Conservation (phyloP, 75 land plant genomes). For the Cryptomeria japonica region DNA sequence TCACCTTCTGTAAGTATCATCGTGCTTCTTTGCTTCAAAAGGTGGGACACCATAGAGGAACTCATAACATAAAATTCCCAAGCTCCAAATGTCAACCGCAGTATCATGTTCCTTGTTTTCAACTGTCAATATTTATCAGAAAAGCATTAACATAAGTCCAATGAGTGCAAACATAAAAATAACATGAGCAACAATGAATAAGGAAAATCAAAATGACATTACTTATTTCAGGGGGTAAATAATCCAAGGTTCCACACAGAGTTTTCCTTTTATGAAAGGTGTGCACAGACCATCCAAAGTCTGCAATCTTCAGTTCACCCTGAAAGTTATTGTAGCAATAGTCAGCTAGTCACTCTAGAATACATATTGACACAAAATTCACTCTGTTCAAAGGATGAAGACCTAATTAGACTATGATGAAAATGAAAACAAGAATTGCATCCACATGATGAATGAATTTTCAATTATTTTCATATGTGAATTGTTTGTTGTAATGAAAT, state of each 20-base stretch:
- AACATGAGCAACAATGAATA: background rate
- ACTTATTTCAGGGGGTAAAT: conserved; percentile 63
- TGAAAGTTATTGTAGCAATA: background rate
- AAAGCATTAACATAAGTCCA: background rate
- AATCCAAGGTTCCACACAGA: conserved; percentile 49
- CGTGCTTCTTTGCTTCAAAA: conserved; percentile 43
- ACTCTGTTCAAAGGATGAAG: background rate
- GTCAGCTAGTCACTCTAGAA: background rate
- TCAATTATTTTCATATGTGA: background rate
- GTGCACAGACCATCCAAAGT: conserved; percentile 59
- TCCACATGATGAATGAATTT: background rate
- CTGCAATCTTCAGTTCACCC: conserved; percentile 53
- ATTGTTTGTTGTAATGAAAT: conserved; percentile 10
- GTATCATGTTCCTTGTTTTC: conserved; percentile 51
- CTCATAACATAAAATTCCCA: conserved; percentile 50
- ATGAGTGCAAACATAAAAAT: background rate
- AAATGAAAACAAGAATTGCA: background rate
- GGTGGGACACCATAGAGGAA: conserved; percentile 46
- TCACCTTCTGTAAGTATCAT: conserved; percentile 48
- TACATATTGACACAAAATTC: background rate
- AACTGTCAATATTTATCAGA: conserved; percentile 17
- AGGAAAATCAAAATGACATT: background rate
- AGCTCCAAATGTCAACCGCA: conserved; percentile 54
- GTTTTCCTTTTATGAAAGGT: conserved; percentile 40
- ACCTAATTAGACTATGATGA: background rate